Conservation (phyloP, 768 basidiomycete species). For the Austroboletus eburneus region DNA sequence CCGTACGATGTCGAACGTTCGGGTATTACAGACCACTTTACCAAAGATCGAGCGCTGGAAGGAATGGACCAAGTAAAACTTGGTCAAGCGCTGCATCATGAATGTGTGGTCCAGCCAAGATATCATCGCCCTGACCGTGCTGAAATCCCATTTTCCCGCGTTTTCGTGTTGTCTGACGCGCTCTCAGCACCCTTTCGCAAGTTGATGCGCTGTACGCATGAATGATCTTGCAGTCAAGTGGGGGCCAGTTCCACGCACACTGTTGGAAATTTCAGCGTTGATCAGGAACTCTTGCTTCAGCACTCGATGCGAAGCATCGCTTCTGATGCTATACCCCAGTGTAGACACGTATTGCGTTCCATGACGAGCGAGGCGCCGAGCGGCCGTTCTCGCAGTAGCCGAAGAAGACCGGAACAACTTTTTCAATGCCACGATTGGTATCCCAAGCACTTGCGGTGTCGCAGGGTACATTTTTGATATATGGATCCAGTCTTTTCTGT, state of each 20-base stretch:
- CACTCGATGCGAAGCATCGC: background rate
- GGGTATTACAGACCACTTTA: conserved; percentile 4
- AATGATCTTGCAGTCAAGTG: background rate
- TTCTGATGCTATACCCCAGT: background rate
- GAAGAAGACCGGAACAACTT: conserved; percentile 4
- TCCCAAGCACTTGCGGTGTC: background rate
- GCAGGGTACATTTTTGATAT: conserved; percentile 5
- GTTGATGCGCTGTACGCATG: background rate
- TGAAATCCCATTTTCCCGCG: background rate
- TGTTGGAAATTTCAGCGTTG: background rate
- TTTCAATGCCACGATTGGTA: conserved; percentile 1
- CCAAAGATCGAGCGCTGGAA: conserved; percentile 1
- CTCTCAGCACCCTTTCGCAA: background rate
- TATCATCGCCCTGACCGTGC: conserved; percentile 3
- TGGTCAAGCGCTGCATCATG: conserved; percentile 3
- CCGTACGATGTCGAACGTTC: background rate
- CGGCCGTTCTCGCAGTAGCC: background rate
- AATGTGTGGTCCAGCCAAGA: conserved; percentile 1
- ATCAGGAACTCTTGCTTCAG: background rate
- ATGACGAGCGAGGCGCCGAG: background rate
- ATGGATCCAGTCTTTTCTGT: conserved; percentile 1
- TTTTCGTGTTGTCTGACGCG: background rate
- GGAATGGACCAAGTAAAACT: conserved; percentile 4
- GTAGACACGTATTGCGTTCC: background rate
- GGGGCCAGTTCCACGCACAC: conserved; percentile 1